Evolutionary conservation across 2,329 filamentous ascomycete species (phyloP), one percentile per base, ranked within the genome.

Genomic region (Stachybotrys chartarum): DNA sequence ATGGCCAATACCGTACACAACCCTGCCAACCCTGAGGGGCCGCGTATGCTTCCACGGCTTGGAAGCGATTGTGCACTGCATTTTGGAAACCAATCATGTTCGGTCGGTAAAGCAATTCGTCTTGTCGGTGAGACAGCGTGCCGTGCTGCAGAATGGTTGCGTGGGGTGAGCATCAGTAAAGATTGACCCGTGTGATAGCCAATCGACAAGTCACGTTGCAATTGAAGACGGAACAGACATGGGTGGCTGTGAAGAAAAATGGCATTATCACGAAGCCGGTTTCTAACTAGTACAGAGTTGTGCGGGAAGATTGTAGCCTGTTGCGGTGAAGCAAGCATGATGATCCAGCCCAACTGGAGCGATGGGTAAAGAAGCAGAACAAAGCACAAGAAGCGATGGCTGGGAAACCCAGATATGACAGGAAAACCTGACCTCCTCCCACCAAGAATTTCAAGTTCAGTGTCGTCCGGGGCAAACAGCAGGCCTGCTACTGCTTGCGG

Each of bases 401-500:
- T 50, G 59, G 58, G 58, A 42, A 42, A 42, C 14, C 24, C 35
- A 42, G 35, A 42, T 14, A 24, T 24, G 24, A 56, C 55, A 54
- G 50, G 59, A 56, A 60, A 8, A 47, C 7, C 18, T 17, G 45
- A 8, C 17, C 45, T n/a, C 45, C n/a, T 24, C 18, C 17, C 45
- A n/a, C 45, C 45, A 47, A 11, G 39, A 52, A 44, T 61, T 58
- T 61, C 55, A 64, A 65, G 64, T 65, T 63, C 63, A 64, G 53
- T 55, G 61, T 66, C 64, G 58, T 66, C 62, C 64, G 57, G 57
- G 48, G 59, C 64, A 61, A 64, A 65, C 68, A 60, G 64, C 66
- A 65, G 67, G 66, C 63, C 71, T 68, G 74, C 66, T 69, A 61
- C 66, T 66, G 66, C 64, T 68, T 63, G 65, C 68, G 12, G 66